Evolutionary conservation across 495 filamentous ascomycete genomes (phyloP).

Genomic region (Pyronema omphalodes): DNA sequence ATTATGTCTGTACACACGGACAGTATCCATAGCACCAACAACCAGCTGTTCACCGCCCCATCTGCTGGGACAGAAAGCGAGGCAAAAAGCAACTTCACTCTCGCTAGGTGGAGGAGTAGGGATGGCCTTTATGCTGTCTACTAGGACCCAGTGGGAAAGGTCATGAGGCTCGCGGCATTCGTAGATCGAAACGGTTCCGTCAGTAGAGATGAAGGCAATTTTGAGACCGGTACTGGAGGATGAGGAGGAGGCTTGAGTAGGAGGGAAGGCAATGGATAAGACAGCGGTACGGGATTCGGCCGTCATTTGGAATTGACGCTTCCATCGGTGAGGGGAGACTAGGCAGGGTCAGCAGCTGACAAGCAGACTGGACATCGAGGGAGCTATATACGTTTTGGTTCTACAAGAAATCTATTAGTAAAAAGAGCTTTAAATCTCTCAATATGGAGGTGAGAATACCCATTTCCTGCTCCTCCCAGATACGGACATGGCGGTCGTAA

Average conservation of each 20-base stretch:
- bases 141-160: conserved; percentile 50
- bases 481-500: conserved; percentile 19
- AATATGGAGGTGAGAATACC: conserved; percentile 6
- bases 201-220: conserved; percentile 63
- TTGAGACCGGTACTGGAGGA: conserved; percentile 54
- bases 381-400: neutral
- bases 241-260: conserved; percentile 30
- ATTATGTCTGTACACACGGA: conserved; percentile 53
- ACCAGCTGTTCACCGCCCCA: conserved; percentile 46
- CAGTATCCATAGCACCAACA: conserved; percentile 63
- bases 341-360: conserved; percentile 5
- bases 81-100: conserved; percentile 69
- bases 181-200: conserved; percentile 59
- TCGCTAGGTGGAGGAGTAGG: conserved; percentile 39
- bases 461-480: conserved; percentile 25
- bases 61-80: conserved; percentile 60
- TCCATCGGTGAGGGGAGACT: conserved; percentile 19
- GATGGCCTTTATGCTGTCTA: conserved; percentile 54
- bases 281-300: conserved; percentile 22
- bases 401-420: neutral
- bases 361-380: neutral
- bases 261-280: conserved; percentile 24
- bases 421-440: neutral
- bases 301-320: conserved; percentile 23
- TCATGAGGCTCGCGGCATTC: conserved; percentile 79